These are phyloP conservation scores for Starmerella geochares DNA, from an alignment of 805 yeast genomes.

Conservation along the genomic window DNA sequence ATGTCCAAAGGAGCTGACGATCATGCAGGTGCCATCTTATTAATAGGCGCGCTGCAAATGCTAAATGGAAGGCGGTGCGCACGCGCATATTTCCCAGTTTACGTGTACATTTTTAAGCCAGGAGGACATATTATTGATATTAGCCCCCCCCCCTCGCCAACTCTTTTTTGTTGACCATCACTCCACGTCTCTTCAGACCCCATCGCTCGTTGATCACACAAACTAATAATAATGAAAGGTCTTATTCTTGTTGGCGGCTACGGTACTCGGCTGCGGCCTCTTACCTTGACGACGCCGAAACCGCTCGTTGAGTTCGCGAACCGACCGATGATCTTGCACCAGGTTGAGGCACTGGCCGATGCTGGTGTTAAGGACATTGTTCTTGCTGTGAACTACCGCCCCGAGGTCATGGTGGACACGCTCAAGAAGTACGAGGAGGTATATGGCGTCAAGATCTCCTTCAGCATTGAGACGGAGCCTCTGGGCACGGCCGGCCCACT, in stretches of 20 bases:
- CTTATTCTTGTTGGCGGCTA: constrained; percentile 98
- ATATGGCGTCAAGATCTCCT: constrained; percentile 89
- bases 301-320: constrained; percentile 97
- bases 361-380: constrained; percentile 99
- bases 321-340: constrained; percentile 98
- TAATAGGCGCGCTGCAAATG: constrained; percentile 8
- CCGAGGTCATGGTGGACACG: constrained; percentile 96
- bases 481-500: constrained; percentile 99
- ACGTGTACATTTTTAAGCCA: constrained; percentile 8
- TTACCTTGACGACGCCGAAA: constrained; percentile 88
- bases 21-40: constrained; percentile 4
- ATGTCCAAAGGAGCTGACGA: constrained; percentile 1
- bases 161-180: not conserved
- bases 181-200: not conserved
- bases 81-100: constrained; percentile 2
- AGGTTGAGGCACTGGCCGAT: constrained; percentile 91
- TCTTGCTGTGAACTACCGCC: constrained; percentile 97
- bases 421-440: constrained; percentile 87
- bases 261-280: constrained; percentile 99
- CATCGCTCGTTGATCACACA: constrained; percentile 1
- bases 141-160: not conserved
- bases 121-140: not conserved
- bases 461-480: constrained; percentile 98
- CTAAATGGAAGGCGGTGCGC: constrained; percentile 4
- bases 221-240: constrained; percentile 54